Conservation (phyloP, 768 basidiomycete genomes). For the Tylopilus sp. region DNA sequence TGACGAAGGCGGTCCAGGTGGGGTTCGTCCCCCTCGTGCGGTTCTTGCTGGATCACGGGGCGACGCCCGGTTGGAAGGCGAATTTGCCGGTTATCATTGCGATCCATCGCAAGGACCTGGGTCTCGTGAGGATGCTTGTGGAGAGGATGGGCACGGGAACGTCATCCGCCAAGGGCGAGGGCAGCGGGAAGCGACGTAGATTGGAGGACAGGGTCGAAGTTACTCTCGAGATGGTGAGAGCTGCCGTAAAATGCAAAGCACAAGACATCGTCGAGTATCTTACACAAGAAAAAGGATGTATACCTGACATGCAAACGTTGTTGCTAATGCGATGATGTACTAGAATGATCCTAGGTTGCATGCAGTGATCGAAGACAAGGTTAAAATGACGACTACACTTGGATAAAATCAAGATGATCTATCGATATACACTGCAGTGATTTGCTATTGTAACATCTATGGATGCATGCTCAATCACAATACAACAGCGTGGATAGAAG, state of each 20-base stretch:
- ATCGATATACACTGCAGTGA: constrained; percentile 15
- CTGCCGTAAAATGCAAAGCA: constrained; percentile 62
- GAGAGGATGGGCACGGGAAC: constrained; percentile 41
- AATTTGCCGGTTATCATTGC: constrained; percentile 73
- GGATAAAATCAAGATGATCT: constrained; percentile 10
- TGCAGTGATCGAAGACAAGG: background rate
- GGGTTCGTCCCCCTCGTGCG: constrained; percentile 59
- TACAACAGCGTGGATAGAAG: constrained; percentile 7
- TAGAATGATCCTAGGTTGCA: constrained; percentile 1
- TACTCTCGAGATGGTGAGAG: constrained; percentile 56
- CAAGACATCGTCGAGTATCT: constrained; percentile 71
- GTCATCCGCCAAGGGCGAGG: constrained; percentile 22
- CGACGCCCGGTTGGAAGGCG: constrained; percentile 61
- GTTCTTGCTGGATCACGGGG: constrained; percentile 69
- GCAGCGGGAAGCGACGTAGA: constrained; percentile 45
- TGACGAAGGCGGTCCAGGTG: constrained; percentile 73
- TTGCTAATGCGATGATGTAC: constrained; percentile 33
- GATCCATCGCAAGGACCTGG: constrained; percentile 64
- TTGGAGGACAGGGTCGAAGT: constrained; percentile 58
- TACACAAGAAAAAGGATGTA: constrained; percentile 62
- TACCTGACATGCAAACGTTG: constrained; percentile 71
- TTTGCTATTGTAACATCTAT: constrained; percentile 26
- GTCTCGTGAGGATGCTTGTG: constrained; percentile 71
- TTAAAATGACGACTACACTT: constrained; percentile 4
- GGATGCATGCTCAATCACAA: constrained; percentile 13